These are phyloP conservation scores for Mycosphaerella sp. DNA, from an alignment of 2,329 filamentous ascomycete genomes.

Conservation along the genomic window DNA sequence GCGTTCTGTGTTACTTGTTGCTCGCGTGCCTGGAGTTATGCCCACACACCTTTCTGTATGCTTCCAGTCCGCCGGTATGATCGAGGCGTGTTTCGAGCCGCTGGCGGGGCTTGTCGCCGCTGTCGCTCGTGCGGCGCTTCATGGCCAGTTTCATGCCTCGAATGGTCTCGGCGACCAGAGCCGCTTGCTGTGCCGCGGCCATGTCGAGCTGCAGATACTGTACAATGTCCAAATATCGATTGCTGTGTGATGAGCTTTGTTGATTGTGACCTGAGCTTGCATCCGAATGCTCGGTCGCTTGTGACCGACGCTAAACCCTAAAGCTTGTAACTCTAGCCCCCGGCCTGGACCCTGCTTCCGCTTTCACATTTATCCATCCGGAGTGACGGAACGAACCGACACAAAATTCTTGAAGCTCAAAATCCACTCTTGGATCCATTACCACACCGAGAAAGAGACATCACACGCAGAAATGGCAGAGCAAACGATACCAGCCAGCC, in stretches of 20 bases:
- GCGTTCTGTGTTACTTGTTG: too few species aligned
- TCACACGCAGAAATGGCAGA: conserved; percentile 1
- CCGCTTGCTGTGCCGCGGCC: conserved; percentile 46
- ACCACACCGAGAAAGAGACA: neutral
- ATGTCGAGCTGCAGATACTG: neutral
- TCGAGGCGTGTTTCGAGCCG: conserved; percentile 57
- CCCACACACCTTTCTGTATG: conserved; percentile 60
- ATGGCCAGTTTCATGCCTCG: conserved; percentile 61
- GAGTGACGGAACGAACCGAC: neutral
- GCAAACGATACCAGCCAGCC: neutral
- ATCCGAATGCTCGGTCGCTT: neutral
- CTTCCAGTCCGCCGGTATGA: conserved; percentile 51
- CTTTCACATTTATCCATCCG: neutral
- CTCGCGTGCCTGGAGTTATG: neutral
- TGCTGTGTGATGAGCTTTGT: neutral
- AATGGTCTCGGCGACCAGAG: conserved; percentile 60
- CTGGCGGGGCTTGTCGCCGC: conserved; percentile 53
- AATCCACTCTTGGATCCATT: neutral
- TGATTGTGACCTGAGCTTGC: neutral
- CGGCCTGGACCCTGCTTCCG: neutral
- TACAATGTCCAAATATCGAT: neutral
- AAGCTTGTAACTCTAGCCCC: too few species aligned
- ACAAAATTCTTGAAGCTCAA: neutral
- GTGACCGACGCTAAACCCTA: too few species aligned
- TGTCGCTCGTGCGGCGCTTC: conserved; percentile 59